Base-by-base conservation (phyloP, 371 early-diverging fungal genomes). In the Circinella umbellata region DNA sequence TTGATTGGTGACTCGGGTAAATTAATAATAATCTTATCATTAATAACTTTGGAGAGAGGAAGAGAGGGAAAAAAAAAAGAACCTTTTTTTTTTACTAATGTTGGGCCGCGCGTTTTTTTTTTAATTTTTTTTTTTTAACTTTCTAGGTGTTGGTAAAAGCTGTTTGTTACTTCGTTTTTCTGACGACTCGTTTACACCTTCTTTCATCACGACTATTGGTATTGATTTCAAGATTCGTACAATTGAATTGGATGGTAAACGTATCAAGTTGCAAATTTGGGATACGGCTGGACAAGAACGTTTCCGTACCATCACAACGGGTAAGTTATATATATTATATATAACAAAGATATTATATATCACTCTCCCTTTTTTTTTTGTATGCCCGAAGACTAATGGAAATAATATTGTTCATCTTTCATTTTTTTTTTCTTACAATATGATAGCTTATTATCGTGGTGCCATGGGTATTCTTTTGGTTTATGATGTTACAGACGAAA, bases 171-270 rank as follows among this genome's bases (percentile, higher is more conserved):
- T 96, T 53, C 93, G 99, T 78, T 99, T 91, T 76, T 92, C 95
- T 78, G 99, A 99, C 84, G 98, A 99, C 86, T 97, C 98, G 47
- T 99, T 98, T 79, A 99, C 99, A 39, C 97, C 97, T 69, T 94
- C 94, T 51, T 99, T 96, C 86, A 99, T 99, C 79, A 94, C 94
- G 67, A 99, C 99, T 67, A 98, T 99, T 77, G 99, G 99, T 60
- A 99, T 99, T 70, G 99, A 99, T 89, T 99, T 99, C 82, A 99
- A 99, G 91, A 99, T 99, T 83, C 96, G 99, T 77, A 99, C 99
- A 46, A 96, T 99, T 62, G 95, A 95, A 78, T 86, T 99, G 57
- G 98, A 98, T 80, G 98, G 97, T 67, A 98, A 98, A 82, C 95
- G 95, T 68, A 97, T 99, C 72, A 99, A 99, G 87, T 91, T 99